phyloP scores from a whole-genome alignment of 352 stramenopile species.

The Phytophthora sp. region DNA sequence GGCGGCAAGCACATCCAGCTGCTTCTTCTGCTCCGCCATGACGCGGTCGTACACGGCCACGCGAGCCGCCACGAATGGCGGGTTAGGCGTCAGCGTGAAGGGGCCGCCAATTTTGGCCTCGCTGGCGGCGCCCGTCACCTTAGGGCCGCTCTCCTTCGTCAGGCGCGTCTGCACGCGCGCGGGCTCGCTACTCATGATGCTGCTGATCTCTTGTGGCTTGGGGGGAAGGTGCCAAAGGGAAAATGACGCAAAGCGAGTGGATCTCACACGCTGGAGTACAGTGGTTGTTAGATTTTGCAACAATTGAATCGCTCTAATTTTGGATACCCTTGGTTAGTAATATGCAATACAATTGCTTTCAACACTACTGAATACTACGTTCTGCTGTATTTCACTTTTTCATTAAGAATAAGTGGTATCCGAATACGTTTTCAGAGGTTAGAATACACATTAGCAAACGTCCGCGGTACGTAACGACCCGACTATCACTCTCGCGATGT shows the following conservation, averaged over 20 bases:
- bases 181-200: constrained; percentile 39
- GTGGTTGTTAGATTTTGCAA: neutral
- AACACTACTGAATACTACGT: too few species aligned
- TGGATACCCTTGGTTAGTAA: too few species aligned
- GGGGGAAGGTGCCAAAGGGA: constrained; percentile 11
- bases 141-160: constrained; percentile 76
- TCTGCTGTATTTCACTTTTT: too few species aligned
- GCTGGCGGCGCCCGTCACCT: constrained; percentile 52
- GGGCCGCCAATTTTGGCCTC: constrained; percentile 82
- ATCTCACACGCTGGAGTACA: constrained; percentile 12
- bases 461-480: too few species aligned
- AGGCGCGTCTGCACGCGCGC: constrained; percentile 79
- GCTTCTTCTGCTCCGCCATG: constrained; percentile 69
- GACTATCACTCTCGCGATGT: too few species aligned
- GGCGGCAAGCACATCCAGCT: constrained; percentile 82
- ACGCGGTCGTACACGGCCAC: constrained; percentile 89
- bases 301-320: neutral
- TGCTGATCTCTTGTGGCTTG: neutral
- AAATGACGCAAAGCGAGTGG: constrained; percentile 28
- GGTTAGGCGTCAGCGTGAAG: constrained; percentile 83
- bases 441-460: too few species aligned
- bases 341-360: too few species aligned
- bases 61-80: constrained; percentile 83
- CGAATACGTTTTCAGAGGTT: too few species aligned
- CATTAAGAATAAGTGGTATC: too few species aligned